A percentile compares a stretch with the other conserved stretches of the same genome.
Conservation (phyloP, 306 rosid genomes). For the Casuarina cunninghamiana region DNA sequence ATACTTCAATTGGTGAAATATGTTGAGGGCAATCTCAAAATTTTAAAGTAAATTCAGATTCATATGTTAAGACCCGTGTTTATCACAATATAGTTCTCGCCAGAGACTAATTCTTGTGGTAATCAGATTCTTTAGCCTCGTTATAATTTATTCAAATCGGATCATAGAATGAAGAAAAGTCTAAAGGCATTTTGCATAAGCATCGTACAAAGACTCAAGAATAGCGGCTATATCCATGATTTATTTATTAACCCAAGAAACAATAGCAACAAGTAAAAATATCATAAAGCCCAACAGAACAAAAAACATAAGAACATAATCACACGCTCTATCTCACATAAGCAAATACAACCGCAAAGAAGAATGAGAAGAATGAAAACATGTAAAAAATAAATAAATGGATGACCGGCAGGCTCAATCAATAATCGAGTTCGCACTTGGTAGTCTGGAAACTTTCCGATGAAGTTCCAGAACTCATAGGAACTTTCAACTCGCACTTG, state of each 20-base stretch:
- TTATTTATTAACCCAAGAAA: neutral
- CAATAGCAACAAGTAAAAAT: neutral
- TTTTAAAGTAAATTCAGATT: too few relatives aligned
- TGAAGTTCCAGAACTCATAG: conserved; percentile 34
- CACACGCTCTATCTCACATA: neutral
- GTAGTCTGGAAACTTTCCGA: conserved; percentile 37
- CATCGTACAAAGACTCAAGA: neutral
- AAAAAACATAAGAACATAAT: neutral
- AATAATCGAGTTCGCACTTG: conserved; percentile 56
- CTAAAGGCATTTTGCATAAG: too few relatives aligned
- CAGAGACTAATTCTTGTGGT: too few relatives aligned
- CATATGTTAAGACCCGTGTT: too few relatives aligned
- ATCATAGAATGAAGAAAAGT: neutral
- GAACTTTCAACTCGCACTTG: conserved; percentile 54
- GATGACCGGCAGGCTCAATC: neutral
- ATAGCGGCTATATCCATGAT: neutral
- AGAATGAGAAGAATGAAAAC: neutral
- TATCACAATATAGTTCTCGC: too few relatives aligned
- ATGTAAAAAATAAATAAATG: neutral
- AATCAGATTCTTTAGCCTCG: too few relatives aligned
- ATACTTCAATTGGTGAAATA: too few relatives aligned
- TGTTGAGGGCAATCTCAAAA: too few relatives aligned
- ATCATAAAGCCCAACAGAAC: neutral
- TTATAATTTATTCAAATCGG: neutral
- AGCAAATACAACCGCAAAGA: neutral